phyloP scores from a whole-genome alignment of 2,329 filamentous ascomycete species.

The Septoria petroselini region DNA sequence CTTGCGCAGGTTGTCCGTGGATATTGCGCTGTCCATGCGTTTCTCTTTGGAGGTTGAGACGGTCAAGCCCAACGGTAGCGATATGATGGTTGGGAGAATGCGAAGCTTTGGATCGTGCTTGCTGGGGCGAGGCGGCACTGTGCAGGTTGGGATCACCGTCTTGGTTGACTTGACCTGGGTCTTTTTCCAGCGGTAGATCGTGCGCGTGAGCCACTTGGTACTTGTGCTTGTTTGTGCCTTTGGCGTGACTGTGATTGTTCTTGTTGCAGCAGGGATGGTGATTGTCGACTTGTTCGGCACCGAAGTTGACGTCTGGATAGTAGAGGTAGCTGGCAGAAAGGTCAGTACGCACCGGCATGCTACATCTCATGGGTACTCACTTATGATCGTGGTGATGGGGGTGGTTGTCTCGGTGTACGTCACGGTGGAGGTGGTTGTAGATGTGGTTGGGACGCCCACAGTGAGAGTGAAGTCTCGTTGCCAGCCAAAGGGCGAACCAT shows the following conservation, averaged over 20 bases:
- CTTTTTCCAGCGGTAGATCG: slow-evolving; percentile 34
- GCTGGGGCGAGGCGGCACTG: slow-evolving; percentile 9
- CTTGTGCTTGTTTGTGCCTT: slow-evolving; percentile 23
- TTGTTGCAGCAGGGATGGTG: slow-evolving; percentile 33
- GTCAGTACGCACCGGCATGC: background rate
- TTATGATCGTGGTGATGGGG: slow-evolving; percentile 16
- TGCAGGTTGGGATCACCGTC: slow-evolving; percentile 42
- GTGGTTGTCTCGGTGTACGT: slow-evolving; percentile 23
- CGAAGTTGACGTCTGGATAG: slow-evolving; percentile 21
- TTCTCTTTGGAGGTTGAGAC: slow-evolving; percentile 19
- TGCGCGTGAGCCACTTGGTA: slow-evolving; percentile 26
- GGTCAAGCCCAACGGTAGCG: slow-evolving; percentile 20
- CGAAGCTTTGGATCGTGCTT: slow-evolving; percentile 22
- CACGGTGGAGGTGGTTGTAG: slow-evolving; percentile 22
- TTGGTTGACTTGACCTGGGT: slow-evolving; percentile 27
- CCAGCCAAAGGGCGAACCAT: slow-evolving; percentile 46
- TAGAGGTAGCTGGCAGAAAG: slow-evolving; percentile 11
- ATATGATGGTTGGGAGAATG: slow-evolving; percentile 27
- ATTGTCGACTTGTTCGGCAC: slow-evolving; percentile 29
- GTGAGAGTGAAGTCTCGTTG: slow-evolving; percentile 43
- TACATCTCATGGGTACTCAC: slow-evolving; percentile 4
- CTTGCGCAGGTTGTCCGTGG: slow-evolving; percentile 5
- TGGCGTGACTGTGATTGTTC: slow-evolving; percentile 29
- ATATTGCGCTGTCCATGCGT: slow-evolving; percentile 5
- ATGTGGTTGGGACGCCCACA: slow-evolving; percentile 34